Evolutionary conservation across 768 basidiomycete genomes (phyloP), one percentile per base, ranked within the genome.

Genomic region (Hericium rajendrae): DNA sequence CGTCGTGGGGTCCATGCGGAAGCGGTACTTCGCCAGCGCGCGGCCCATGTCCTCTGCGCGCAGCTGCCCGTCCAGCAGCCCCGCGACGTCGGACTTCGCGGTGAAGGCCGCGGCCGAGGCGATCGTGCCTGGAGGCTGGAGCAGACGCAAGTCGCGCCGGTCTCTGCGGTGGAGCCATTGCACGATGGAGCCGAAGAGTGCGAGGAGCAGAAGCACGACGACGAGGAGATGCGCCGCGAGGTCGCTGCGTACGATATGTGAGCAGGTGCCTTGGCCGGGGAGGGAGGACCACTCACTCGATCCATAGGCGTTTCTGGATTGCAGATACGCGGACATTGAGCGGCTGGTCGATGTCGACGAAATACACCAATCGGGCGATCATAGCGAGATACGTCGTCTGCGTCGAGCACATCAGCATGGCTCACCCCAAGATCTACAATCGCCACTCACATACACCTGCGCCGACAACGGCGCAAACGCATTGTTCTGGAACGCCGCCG

Each of bases 91-190:
- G 3, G 78, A 79, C 60, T 76, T 74, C 6, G 75, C 80, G 10
- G 78, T 78, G 59, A 82, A 76, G 40, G 78, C 75, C 12, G 80
- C 76, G 12, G 81, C 81, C 11, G 79, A 78, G 20, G 79, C 81
- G 53, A 83, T 78, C 4, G 82, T 82, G 16, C 81, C 63, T 0
- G 79, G 78, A 51, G 73, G 69, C 60, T 79, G 78, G 32, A 69
- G 70, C 37, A 82, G 69, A 16, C 68, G 69, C 28, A 84, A 70
- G 46, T 70, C 64, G 9, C 72, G 72, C 8, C 80, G 74, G 40
- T 76, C 76, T 49, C 62, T 59, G 24, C 73, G 68, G 63, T 83
- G 81, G 59, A 76, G 71, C 16, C 80, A 56, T 41, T 82, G 78
- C 50, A 81, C 70, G 28, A 78, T 61, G 12, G 73, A 66, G 5